phyloP scores from a whole-genome alignment of 2,329 filamentous ascomycete species.

The Venturia nashicola region DNA sequence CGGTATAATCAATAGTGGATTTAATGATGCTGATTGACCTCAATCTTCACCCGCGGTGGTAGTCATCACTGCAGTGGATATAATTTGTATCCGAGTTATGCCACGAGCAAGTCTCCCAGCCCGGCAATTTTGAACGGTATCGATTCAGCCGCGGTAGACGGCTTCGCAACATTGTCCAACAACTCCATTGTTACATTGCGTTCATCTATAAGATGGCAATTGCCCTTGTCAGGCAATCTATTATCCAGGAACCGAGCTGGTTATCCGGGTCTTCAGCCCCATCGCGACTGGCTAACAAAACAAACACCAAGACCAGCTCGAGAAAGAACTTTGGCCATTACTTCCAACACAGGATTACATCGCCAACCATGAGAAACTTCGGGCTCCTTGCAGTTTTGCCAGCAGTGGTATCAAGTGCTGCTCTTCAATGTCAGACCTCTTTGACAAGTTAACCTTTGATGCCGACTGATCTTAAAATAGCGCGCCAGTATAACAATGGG shows the following conservation, averaged over 20 bases:
- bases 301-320: neutral
- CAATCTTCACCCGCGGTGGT: neutral
- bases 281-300: neutral
- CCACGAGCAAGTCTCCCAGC: neutral
- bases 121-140: neutral
- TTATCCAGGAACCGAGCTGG: neutral
- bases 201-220: neutral
- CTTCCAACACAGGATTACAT: neutral
- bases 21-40: neutral
- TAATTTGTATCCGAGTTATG: neutral
- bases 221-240: neutral
- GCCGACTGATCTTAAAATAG: neutral
- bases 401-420: neutral
- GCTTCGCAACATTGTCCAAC: neutral
- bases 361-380: neutral
- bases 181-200: neutral
- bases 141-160: neutral
- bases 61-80: neutral
- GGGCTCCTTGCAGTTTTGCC: neutral
- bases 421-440: neutral
- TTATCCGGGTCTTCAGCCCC: neutral
- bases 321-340: neutral
- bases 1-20: too few relatives aligned
- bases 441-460: too few relatives aligned
- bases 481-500: neutral